Evolutionary conservation across 352 stramenopile species (phyloP), one percentile per base, ranked within the genome.

Genomic region (Phytophthora meadii): DNA sequence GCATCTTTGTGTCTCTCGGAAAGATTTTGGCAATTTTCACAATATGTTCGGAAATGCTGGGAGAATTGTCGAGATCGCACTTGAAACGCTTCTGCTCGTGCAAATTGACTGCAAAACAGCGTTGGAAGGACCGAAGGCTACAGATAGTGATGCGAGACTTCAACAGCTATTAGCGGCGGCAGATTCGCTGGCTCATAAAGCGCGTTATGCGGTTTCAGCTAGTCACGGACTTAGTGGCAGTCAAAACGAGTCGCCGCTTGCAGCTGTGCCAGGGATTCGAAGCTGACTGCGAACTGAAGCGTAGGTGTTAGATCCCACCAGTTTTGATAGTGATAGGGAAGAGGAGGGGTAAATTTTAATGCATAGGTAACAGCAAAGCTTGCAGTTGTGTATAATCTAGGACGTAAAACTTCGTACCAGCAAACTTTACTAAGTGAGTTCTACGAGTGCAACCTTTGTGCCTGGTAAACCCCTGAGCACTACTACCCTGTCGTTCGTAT

Each of bases 1-100:
- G 52, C 76, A 89, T 45, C 70, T 89, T 15, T 76, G 74, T 32
- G 71, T 89, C 34, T 39, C 55, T 5, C 32, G 70, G 24, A 70
- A 63, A 12, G 28, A 62, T 45, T 55, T 49, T 22, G 55, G 37
- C 11, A 27, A 44, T 22, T 51, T 9, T 24, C 53, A 24, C 12
- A 30, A 52, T 10, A 15, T 17, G 25, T 63, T 55, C 36, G 60
- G n/a, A 32, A 52, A 42, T 4, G 25, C 34, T 47, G 44, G 22
- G 1, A 36, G 5, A 37, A 9, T 70, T 34, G 47, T 70, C 0
- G 54, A 59, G 5, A 47, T 49, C 34, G 47, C 55, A 10, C 54
- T 70, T 15, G 61, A 54, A 15, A 74, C 63, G 17, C 60, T 85
- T 14, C 64, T 74, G 45, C 53, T 85, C 5, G 34, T 82, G 27